phyloP scores from a whole-genome alignment of 805 yeast genomes.

The Candida maesae region DNA sequence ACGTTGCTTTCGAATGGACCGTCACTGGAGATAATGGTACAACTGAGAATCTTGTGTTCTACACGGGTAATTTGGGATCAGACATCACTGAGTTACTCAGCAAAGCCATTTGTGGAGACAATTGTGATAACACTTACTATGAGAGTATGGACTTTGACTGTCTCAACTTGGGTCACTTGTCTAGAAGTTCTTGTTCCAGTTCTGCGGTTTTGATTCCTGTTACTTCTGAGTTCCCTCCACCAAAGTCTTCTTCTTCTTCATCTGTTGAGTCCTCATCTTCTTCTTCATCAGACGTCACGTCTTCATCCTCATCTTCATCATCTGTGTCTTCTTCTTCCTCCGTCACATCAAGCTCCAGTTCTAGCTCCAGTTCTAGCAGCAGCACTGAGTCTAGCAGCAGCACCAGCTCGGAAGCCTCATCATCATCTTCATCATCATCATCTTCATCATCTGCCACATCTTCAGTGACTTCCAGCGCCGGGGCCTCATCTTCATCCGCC shows the following conservation, averaged over 20 bases:
- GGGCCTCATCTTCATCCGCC: neutral
- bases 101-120: neutral
- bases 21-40: neutral
- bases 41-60: neutral
- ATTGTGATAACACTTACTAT: neutral
- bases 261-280: neutral
- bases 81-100: neutral
- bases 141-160: neutral
- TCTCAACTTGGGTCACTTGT: neutral
- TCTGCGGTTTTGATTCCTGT: neutral
- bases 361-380: neutral
- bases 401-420: too few relatives aligned
- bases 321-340: neutral
- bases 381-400: neutral
- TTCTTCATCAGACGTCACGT: too few relatives aligned
- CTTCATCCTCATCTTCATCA: neutral
- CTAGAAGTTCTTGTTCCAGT: neutral
- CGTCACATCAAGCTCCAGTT: neutral
- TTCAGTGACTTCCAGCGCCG: neutral
- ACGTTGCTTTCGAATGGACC: slow-evolving; percentile 12
- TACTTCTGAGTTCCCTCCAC: neutral
- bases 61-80: slow-evolving; percentile 1
- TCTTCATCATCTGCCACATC: slow-evolving; percentile 1
- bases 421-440: too few relatives aligned
- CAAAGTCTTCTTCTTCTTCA: neutral